Conservation (phyloP, 2,329 filamentous ascomycete genomes). For the Botrytis fabae region DNA sequence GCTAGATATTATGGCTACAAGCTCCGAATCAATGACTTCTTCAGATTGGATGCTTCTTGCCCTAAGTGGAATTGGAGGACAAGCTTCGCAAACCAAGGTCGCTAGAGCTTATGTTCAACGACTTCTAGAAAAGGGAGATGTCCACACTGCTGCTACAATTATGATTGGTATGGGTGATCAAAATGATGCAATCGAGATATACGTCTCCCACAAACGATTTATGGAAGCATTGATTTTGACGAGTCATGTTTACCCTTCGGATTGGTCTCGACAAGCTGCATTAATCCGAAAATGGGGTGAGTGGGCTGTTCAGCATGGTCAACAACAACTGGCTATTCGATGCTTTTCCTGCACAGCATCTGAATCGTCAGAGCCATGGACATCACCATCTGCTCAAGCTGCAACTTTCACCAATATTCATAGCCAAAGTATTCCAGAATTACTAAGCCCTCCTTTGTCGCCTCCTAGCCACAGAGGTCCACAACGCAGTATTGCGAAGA, state of each 20-base stretch:
- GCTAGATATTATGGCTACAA: slow-evolving; percentile 76
- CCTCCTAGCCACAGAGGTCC: slow-evolving; percentile 65
- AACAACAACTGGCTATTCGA: slow-evolving; percentile 86
- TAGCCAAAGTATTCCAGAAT: slow-evolving; percentile 59
- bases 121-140: slow-evolving; percentile 82
- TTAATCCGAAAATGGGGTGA: slow-evolving; percentile 95
- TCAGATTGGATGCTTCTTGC: slow-evolving; percentile 97
- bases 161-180: slow-evolving; percentile 89
- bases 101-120: slow-evolving; percentile 89
- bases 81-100: slow-evolving; percentile 81
- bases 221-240: slow-evolving; percentile 92
- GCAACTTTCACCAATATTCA: slow-evolving; percentile 57
- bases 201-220: slow-evolving; percentile 85
- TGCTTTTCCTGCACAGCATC: slow-evolving; percentile 89
- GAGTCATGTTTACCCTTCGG: slow-evolving; percentile 75
- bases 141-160: slow-evolving; percentile 90
- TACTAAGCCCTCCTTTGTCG: slow-evolving; percentile 71
- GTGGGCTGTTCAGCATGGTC: slow-evolving; percentile 79
- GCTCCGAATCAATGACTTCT: slow-evolving; percentile 83
- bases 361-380: slow-evolving; percentile 84
- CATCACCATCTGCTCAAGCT: slow-evolving; percentile 74
- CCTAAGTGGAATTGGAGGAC: slow-evolving; percentile 79
- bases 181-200: slow-evolving; percentile 94
- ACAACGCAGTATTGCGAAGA: slow-evolving; percentile 69
- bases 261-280: slow-evolving; percentile 89